Evolutionary conservation across 148 eudicot genomes (phyloP).

Genomic region (Fagopyrum tataricum): DNA sequence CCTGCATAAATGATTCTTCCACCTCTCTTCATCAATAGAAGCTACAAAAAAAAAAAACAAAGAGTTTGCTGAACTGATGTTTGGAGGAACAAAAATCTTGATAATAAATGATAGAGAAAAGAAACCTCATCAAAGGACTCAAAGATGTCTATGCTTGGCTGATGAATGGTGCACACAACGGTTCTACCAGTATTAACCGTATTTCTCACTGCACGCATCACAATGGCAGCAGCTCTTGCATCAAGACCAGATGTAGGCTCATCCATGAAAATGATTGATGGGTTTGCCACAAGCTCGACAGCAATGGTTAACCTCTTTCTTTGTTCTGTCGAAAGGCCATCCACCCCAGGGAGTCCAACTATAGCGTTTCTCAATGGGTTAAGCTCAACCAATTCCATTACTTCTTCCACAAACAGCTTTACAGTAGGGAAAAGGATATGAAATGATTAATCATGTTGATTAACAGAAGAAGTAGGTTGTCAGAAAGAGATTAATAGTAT

Average conservation of each 20-base stretch:
- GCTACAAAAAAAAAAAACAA: constrained; percentile 29
- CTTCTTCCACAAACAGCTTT: constrained; percentile 61
- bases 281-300: constrained; percentile 77
- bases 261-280: constrained; percentile 88
- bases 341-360: constrained; percentile 69
- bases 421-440: background rate
- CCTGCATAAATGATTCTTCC: constrained; percentile 68
- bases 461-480: background rate
- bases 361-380: constrained; percentile 49
- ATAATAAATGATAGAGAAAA: background rate
- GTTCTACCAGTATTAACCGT: constrained; percentile 84
- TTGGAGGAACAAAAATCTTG: background rate
- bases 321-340: constrained; percentile 73
- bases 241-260: constrained; percentile 97
- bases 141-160: constrained; percentile 86
- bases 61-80: background rate
- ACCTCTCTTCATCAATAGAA: constrained; percentile 73
- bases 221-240: constrained; percentile 95
- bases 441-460: background rate
- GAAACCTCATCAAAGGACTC: constrained; percentile 85
- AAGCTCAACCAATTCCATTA: constrained; percentile 69
- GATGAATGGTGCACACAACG: constrained; percentile 87
- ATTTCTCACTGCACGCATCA: constrained; percentile 79
- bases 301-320: constrained; percentile 77
- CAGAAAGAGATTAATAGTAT: constrained; percentile 14